These are phyloP conservation scores for Penicillium brasilianum DNA, from an alignment of 2,329 filamentous ascomycete species.

Conservation along the genomic window DNA sequence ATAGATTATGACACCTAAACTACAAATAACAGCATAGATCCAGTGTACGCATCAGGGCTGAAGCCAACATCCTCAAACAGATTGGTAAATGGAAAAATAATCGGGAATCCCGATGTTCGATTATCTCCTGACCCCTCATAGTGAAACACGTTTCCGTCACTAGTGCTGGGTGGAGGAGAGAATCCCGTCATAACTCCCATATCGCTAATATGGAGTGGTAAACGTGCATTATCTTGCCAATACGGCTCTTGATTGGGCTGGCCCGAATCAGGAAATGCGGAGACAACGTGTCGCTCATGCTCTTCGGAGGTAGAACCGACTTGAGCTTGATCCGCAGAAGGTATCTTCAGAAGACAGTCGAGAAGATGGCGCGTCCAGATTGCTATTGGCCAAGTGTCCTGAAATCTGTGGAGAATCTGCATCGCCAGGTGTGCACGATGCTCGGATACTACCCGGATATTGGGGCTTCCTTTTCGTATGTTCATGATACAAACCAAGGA, in stretches of 20 bases:
- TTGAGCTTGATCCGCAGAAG: neutral
- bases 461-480: neutral
- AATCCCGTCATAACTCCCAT: neutral
- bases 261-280: neutral
- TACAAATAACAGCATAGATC: neutral
- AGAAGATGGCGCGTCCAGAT: slow-evolving; percentile 4
- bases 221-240: neutral
- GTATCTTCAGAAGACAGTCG: neutral
- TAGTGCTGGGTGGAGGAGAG: neutral
- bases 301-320: neutral
- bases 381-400: slow-evolving; percentile 5
- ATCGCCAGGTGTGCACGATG: neutral
- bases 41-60: neutral
- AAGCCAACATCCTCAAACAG: slow-evolving; percentile 1
- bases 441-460: neutral
- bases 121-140: neutral
- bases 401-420: neutral
- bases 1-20: neutral
- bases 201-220: neutral
- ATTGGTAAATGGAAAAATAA: slow-evolving; percentile 3
- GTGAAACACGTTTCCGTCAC: slow-evolving; percentile 1
- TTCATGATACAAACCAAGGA: neutral
- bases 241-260: neutral
- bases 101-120: neutral
- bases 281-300: neutral